Evolutionary conservation across 495 filamentous ascomycete species (phyloP), one percentile per base, ranked within the genome.

Genomic region (Aspergillus hancockii): DNA sequence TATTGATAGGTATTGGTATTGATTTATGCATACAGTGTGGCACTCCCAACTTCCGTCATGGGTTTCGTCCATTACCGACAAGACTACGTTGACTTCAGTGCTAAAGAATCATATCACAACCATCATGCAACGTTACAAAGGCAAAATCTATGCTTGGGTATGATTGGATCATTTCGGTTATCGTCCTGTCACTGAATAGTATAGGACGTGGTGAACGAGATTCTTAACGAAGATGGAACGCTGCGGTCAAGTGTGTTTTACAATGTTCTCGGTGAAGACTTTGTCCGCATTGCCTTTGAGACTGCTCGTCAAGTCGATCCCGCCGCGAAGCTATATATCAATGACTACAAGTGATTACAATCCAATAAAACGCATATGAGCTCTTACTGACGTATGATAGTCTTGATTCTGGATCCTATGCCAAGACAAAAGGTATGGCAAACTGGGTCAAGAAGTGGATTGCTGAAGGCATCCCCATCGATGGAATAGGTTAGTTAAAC

Each of bases 201-300:
- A 75, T 22, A 77, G 83, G 87, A 90, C 64, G 88, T 91, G 0
- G 78, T 88, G 18, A 90, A 90, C 71, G 87, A 91, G 68, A 83
- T 83, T 32, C 82, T 90, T 60, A 81, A 86, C 59, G 88, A 90
- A 51, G 82, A 87, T 63, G 88, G 85, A 32, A 78, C 78, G n/a
- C 83, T 82, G 61, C 81, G 86, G 51, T 56, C 75, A 54, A 79
- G 67, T 50, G 71, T 82, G 49, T 87, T 87, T 73, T 83, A 78
- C 73, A 72, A 77, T 25, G 74, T 83, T 13, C 64, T 87, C 23
- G 84, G 84, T 10, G 77, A 81, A 53, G 78, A 81, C 55, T 89
- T 78, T 66, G 77, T 87, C 59, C 72, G 71, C 14, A 81, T 86
- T 46, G 84, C 85, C 40, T 85, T 88, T 70, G 75, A 76, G 40